Conservation (phyloP, 2,329 filamentous ascomycete species). For the Diplodia seriata region DNA sequence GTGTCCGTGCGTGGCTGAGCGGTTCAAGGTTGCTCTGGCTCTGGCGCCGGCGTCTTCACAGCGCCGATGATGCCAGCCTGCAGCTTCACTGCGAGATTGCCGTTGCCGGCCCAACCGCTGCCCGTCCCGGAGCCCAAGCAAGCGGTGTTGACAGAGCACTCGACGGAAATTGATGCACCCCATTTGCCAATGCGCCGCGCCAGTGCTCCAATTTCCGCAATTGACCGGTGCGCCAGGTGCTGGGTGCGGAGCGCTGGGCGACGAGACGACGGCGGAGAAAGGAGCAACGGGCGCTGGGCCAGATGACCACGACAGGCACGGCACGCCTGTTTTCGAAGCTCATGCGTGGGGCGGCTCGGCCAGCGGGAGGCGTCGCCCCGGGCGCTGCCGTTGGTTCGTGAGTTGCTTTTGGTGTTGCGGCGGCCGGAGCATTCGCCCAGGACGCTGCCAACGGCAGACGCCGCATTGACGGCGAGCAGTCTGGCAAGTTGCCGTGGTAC, state of each 20-base stretch:
- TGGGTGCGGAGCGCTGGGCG: constrained; percentile 15
- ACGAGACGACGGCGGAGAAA: constrained; percentile 13
- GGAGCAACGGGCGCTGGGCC: constrained; percentile 10
- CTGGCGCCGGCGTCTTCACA: constrained; percentile 12
- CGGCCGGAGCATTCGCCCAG: constrained; percentile 1
- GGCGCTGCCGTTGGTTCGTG: constrained; percentile 2
- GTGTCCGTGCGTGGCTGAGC: constrained; percentile 23
- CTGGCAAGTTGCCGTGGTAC: not conserved
- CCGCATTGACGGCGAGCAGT: constrained; percentile 1
- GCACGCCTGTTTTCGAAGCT: constrained; percentile 4
- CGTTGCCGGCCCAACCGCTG: constrained; percentile 22
- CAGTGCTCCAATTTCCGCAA: constrained; percentile 23
- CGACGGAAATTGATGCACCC: constrained; percentile 13
- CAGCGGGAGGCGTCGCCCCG: constrained; percentile 20
- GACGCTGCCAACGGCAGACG: constrained; percentile 3
- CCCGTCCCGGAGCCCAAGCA: constrained; percentile 16
- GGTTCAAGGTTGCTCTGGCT: too few relatives aligned
- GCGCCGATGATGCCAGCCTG: constrained; percentile 26
- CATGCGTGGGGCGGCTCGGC: constrained; percentile 12
- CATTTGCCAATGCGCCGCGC: constrained; percentile 23
- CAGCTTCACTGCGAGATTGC: constrained; percentile 1
- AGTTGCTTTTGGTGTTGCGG: constrained; percentile 26
- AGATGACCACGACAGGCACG: constrained; percentile 26
- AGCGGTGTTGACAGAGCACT: constrained; percentile 12
- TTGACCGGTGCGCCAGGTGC: constrained; percentile 20